Evolutionary conservation across 169 alveolate species (phyloP), one percentile per base, ranked within the genome.

Genomic region (Ophryocystis elektroscirrha): DNA sequence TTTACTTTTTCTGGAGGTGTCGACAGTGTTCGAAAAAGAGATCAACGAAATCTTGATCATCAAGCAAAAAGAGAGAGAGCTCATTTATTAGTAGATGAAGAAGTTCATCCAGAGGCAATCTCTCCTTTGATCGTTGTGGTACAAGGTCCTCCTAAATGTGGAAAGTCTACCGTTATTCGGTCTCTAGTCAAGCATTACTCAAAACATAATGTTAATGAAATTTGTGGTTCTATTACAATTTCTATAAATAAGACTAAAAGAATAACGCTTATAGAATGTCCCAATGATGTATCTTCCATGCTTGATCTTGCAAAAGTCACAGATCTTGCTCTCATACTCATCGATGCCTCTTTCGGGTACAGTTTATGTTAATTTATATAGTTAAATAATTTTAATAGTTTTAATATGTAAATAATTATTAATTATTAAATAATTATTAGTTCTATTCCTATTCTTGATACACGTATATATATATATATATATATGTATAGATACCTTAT

Each of bases 231-330:
- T 38, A 79, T 93, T 29, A 89, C 98, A 1, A 63, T 93, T 44
- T 89, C 91, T 53, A 76, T 95, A n/a, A 74, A 79, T 39, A 83
- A 87, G 61, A 70, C 78, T 41, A 84, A 92, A 23, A 76, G 97
- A 51, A 53, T 90, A 42, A 91, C 97, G 35, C 76, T 94, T 54
- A 62, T 84, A 24, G 98, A 94, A 66, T 89, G 97, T 45, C 91
- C 95, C 2, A 77, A 73, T 39, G 95, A 91, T 51, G 81, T 90
- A 59, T 62, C 73, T 12, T 84, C 83, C 36, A 89, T 91, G 97
- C 76, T 89, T 30, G 99, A 94, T 63, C 62, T 84, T 41, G 96
- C 96, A 22, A 94, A 94, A 66, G 77, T 91, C 5, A 97, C 97
- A 0, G 99, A 93, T 67, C 55, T 91, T 23, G 97, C 90, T 43